These are phyloP conservation scores for Aspergillus nomiae DNA, from an alignment of 2,329 filamentous ascomycete species.

Conservation along the genomic window DNA sequence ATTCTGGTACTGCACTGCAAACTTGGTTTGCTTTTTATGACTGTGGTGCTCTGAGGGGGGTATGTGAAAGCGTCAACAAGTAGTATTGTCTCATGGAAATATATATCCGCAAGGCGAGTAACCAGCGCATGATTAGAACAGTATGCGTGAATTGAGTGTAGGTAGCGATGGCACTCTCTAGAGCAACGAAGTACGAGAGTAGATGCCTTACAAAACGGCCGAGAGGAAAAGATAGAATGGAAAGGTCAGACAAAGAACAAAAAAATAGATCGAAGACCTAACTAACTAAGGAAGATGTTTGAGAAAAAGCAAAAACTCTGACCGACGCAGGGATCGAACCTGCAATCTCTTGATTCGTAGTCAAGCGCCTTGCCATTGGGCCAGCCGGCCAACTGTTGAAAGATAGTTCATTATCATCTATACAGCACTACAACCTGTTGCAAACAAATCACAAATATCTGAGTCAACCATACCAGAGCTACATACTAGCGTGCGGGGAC, in stretches of 20 bases:
- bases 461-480: neutral
- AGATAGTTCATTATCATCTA: too few species aligned
- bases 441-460: neutral
- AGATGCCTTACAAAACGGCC: too few species aligned
- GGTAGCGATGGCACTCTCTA: too few species aligned
- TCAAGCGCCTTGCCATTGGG: conserved; percentile 6
- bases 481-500: neutral
- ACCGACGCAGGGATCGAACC: conserved; percentile 48
- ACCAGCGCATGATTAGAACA: too few species aligned
- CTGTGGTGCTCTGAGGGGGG: too few species aligned
- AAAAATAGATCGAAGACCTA: too few species aligned
- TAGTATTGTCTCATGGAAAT: neutral
- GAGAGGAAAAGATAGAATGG: neutral
- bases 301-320: conserved; percentile 18
- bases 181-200: too few species aligned
- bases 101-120: neutral
- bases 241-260: neutral
- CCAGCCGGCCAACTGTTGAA: conserved; percentile 1
- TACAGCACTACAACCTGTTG: neutral
- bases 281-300: too few species aligned
- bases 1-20: too few species aligned
- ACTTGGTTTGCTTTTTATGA: too few species aligned
- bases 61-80: too few species aligned
- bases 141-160: too few species aligned
- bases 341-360: conserved; percentile 49